These are phyloP conservation scores for Coprinopsis cinerea DNA, from an alignment of 768 basidiomycete genomes.

Conservation along the genomic window DNA sequence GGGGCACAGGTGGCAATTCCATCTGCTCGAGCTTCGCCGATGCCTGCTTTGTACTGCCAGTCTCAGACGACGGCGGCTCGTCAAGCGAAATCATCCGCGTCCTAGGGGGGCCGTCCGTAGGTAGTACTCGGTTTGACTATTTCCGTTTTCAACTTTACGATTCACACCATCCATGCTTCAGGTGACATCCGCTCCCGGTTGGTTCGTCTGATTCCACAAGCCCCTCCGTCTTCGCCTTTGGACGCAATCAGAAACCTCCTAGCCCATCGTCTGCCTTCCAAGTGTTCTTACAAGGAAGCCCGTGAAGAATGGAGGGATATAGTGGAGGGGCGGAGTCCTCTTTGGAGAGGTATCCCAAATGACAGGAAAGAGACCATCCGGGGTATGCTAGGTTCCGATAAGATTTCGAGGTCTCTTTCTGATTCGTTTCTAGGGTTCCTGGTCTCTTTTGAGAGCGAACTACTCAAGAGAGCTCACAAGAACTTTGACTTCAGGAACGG, in stretches of 20 bases:
- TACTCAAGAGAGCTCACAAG: slow-evolving; percentile 86
- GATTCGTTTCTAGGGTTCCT: slow-evolving; percentile 62
- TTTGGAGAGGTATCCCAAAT: slow-evolving; percentile 83
- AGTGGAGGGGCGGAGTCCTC: slow-evolving; percentile 74
- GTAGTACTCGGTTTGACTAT: too few relatives aligned
- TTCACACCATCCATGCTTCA: slow-evolving; percentile 26
- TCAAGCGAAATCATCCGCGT: slow-evolving; percentile 94
- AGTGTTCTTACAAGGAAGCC: slow-evolving; percentile 65
- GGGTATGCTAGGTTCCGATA: slow-evolving; percentile 42
- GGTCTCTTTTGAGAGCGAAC: slow-evolving; percentile 85
- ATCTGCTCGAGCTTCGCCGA: slow-evolving; percentile 80
- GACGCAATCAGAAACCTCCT: slow-evolving; percentile 73
- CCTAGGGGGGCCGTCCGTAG: slow-evolving; percentile 80
- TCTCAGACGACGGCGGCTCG: slow-evolving; percentile 94
- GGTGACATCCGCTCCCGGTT: slow-evolving; percentile 88
- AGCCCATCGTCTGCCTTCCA: slow-evolving; percentile 70
- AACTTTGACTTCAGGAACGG: slow-evolving; percentile 92
- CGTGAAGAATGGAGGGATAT: slow-evolving; percentile 90
- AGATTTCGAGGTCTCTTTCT: not conserved
- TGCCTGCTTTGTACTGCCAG: slow-evolving; percentile 82
- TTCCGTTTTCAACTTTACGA: too few relatives aligned
- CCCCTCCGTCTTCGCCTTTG: slow-evolving; percentile 53
- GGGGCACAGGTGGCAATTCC: slow-evolving; percentile 92
- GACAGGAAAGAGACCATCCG: slow-evolving; percentile 91
- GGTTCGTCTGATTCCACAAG: slow-evolving; percentile 76